Percentiles rank a stretch among this genome's conserved stretches.
Conservation (phyloP, 2,329 filamentous ascomycete species). For the Didymosphaeria variabile region DNA sequence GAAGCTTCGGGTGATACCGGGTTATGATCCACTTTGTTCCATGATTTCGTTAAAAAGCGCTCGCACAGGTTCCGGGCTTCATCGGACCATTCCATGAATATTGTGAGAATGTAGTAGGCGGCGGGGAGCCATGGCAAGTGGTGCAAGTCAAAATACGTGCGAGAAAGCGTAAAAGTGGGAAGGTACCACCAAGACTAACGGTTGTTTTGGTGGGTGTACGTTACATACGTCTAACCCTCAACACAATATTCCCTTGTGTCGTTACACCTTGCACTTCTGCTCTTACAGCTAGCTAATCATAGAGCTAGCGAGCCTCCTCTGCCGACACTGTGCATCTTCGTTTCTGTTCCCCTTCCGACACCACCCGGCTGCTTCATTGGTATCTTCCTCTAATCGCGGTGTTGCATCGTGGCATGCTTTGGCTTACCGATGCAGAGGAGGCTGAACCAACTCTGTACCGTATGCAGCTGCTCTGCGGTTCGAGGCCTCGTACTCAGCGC, state of each 20-base stretch:
- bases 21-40: not conserved
- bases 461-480: not conserved
- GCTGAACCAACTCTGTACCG: not conserved
- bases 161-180: no score
- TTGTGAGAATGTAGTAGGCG: no score
- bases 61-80: not conserved
- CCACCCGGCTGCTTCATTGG: not conserved
- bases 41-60: not conserved
- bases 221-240: no score
- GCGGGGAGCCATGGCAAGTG: no score
- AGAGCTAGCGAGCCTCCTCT: not conserved
- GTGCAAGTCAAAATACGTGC: no score
- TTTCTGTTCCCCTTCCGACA: not conserved
- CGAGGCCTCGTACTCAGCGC: not conserved
- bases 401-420: not conserved
- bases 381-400: not conserved
- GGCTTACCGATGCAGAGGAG: not conserved
- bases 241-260: no score
- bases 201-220: no score
- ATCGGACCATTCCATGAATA: not conserved
- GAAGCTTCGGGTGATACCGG: not conserved
- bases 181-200: no score
- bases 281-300: not conserved
- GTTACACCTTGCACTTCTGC: not conserved
- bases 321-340: not conserved